Base-by-base conservation (phyloP, 2,329 filamentous ascomycete genomes). In the Claviceps sp. region DNA sequence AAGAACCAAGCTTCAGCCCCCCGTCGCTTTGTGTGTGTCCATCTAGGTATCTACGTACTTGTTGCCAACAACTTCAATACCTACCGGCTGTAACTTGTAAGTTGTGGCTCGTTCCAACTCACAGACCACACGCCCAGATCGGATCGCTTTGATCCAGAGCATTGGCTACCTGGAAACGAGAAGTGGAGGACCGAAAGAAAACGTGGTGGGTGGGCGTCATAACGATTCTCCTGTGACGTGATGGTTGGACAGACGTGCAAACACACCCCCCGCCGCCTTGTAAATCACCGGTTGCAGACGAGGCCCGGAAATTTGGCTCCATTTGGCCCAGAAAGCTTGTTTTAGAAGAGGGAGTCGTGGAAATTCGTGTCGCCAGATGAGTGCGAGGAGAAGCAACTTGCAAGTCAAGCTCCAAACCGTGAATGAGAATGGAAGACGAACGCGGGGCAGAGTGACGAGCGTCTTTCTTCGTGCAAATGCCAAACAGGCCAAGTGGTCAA, bases 161-260 rank as follows among this genome's bases (percentile, higher is more conserved):
- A 50, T 54, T 52, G 53, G 53, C 44, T 40, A 20, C n/a, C n/a
- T n/a, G 2, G 17, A 22, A 23, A 38, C 40, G 13, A 26, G 20
- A 34, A 47, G 49, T 45, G 52, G 52, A 50, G 44, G 49, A 42
- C n/a, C 40, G 45, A 45, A 40, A 26, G 20, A 26, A 22, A 42
- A 26, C 17, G 16, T 51, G 52, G 39, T 50, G 48, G 13, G 45
- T 29, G 20, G 8, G 50, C 53, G 53, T 54, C 53, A 54, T 54
- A 50, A 44, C 47, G 13, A 23, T 14, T 48, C 17, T 52, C 26
- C 26, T 29, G 45, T 54, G 53, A 54, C 53, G 53, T 54, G n/a
- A 47, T 37, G 26, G 20, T 34, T 23, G 22, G 9, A 7, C 29
- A 34, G 29, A 11, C 9, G 9, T 34, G 29, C 9, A 34, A 34